Conservation (phyloP, 306 rosid genomes). For the Prunus salicina region DNA sequence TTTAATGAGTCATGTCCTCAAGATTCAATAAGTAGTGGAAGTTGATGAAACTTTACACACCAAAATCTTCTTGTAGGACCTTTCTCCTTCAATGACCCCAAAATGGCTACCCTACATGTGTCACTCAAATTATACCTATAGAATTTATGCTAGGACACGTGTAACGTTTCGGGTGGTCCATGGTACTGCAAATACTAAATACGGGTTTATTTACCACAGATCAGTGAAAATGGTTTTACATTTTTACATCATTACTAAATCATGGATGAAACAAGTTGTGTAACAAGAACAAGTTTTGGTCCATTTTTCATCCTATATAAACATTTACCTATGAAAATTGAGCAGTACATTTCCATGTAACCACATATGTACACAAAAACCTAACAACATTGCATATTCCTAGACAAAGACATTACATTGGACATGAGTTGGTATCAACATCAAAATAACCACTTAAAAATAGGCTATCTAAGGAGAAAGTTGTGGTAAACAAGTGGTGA, state of each 20-base stretch:
- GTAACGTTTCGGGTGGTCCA: conserved; percentile 7
- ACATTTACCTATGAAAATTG: background rate
- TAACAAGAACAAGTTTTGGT: background rate
- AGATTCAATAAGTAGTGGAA: conserved; percentile 34
- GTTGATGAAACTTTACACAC: conserved; percentile 28
- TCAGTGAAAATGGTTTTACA: background rate
- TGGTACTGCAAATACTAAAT: too few species aligned
- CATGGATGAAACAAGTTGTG: background rate
- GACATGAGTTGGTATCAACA: background rate
- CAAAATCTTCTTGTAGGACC: conserved; percentile 13
- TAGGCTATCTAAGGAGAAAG: background rate
- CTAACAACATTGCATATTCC: background rate
- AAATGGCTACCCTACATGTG: conserved; percentile 28
- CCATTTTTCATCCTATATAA: background rate
- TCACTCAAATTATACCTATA: conserved; percentile 4
- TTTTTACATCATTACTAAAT: conserved; percentile 2
- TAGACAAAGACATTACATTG: background rate
- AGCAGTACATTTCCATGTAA: background rate
- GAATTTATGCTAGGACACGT: conserved; percentile 28
- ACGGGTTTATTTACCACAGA: background rate
- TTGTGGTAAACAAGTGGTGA: too few species aligned
- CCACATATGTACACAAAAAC: background rate
- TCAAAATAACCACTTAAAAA: background rate
- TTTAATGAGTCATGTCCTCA: conserved; percentile 17
- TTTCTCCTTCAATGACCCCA: conserved; percentile 30